Conservation (phyloP, 1,284 basidiomycete genomes). For the Inonotus hispidus region DNA sequence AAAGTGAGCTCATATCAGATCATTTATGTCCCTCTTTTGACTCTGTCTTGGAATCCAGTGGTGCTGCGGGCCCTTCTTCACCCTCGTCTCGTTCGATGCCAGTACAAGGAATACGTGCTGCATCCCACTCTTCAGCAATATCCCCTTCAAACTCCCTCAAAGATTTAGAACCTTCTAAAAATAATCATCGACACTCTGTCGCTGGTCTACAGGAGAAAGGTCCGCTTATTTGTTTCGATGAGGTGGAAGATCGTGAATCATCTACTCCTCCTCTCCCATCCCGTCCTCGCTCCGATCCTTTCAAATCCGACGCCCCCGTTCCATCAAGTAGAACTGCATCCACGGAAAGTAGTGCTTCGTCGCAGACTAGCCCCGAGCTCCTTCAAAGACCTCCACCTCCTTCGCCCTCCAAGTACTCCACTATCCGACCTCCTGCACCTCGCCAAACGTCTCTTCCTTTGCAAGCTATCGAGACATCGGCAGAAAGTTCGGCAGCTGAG, state of each 20-base stretch:
- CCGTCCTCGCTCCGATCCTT: slow-evolving; percentile 1
- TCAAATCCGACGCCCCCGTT: not conserved
- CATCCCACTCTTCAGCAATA: slow-evolving; percentile 9
- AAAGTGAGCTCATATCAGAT: slow-evolving; percentile 37
- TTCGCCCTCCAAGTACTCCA: slow-evolving; percentile 7
- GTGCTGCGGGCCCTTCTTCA: not conserved
- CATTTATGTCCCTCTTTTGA: slow-evolving; percentile 15
- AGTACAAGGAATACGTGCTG: slow-evolving; percentile 9
- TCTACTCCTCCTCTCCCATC: slow-evolving; percentile 16
- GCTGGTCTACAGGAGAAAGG: not conserved
- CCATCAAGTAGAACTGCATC: not conserved
- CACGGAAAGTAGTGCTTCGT: not conserved
- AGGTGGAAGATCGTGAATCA: not conserved
- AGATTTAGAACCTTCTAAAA: not conserved
- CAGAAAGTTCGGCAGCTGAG: not conserved
- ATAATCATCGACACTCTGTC: slow-evolving; percentile 9
- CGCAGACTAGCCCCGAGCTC: not conserved
- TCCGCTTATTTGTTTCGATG: slow-evolving; percentile 9
- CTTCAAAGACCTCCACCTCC: slow-evolving; percentile 13
- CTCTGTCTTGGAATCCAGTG: slow-evolving; percentile 4
- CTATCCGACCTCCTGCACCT: slow-evolving; percentile 11
- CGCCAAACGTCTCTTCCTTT: slow-evolving; percentile 12
- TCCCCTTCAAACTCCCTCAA: not conserved
- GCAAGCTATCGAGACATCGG: not conserved
- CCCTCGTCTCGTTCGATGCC: slow-evolving; percentile 5